Conservation (phyloP, 768 basidiomycete genomes). For the Pholiota microspora region DNA sequence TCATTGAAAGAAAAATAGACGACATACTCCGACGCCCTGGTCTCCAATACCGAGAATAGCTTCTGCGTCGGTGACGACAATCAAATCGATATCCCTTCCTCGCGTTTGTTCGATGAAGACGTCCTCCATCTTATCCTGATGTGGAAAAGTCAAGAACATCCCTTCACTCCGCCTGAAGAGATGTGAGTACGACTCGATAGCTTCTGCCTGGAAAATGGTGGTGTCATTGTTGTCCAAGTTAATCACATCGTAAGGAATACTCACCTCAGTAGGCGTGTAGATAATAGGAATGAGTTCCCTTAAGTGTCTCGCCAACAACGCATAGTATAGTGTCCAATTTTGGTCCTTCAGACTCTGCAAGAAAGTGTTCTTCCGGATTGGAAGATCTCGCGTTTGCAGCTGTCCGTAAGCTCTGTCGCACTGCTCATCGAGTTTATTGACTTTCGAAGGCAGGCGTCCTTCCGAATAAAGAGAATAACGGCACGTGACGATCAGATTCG, state of each 20-base stretch:
- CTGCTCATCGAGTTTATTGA: constrained; percentile 74
- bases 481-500: constrained; percentile 5
- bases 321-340: constrained; percentile 82
- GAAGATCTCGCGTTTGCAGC: constrained; percentile 32
- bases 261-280: constrained; percentile 79
- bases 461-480: too few relatives aligned
- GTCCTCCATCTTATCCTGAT: constrained; percentile 69
- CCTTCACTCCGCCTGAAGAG: constrained; percentile 80
- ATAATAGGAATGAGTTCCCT: constrained; percentile 70
- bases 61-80: constrained; percentile 84
- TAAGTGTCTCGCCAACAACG: constrained; percentile 56
- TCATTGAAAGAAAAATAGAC: background rate
- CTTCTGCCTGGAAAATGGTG: constrained; percentile 55
- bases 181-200: constrained; percentile 82
- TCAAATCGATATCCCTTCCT: constrained; percentile 64
- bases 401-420: constrained; percentile 73
- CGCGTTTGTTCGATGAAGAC: constrained; percentile 69
- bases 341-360: constrained; percentile 74
- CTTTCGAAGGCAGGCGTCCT: constrained; percentile 46
- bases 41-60: constrained; percentile 76
- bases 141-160: constrained; percentile 61
- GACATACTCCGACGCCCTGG: constrained; percentile 64
- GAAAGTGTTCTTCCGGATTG: constrained; percentile 69
- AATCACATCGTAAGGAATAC: constrained; percentile 8
- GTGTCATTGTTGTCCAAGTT: background rate